Evolutionary conservation across 495 filamentous ascomycete genomes (phyloP).

Genomic region (Daldinia vernicosa): DNA sequence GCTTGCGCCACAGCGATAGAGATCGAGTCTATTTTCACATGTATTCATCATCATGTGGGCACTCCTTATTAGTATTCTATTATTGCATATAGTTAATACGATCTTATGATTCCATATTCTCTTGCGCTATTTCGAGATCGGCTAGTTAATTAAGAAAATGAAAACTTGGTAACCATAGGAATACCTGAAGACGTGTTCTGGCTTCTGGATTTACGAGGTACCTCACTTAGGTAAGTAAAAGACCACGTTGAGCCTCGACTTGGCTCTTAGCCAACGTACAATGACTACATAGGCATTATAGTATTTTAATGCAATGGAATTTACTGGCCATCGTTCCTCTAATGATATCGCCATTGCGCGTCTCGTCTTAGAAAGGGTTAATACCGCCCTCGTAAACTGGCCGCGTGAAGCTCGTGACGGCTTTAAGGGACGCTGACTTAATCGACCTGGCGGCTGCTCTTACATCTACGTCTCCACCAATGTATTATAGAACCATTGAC

Average conservation of each 20-base stretch:
- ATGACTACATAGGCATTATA: not conserved
- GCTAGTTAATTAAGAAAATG: not conserved
- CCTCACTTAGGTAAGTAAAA: not conserved
- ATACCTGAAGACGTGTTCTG: not conserved
- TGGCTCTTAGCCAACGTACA: not conserved
- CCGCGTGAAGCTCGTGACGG: slow-evolving; percentile 2
- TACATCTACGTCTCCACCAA: slow-evolving; percentile 28
- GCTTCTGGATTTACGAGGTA: not conserved
- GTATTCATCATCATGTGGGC: not conserved
- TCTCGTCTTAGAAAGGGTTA: slow-evolving; percentile 18
- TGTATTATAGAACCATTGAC: slow-evolving; percentile 15
- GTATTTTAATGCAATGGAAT: slow-evolving; percentile 24
- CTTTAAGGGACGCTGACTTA: slow-evolving; percentile 6
- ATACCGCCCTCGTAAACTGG: slow-evolving; percentile 15
- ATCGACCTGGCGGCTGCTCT: slow-evolving; percentile 40
- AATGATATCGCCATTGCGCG: slow-evolving; percentile 26
- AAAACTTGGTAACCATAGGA: not conserved
- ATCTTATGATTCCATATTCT: slow-evolving; percentile 29
- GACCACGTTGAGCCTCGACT: not conserved
- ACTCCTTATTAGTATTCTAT: slow-evolving; percentile 7
- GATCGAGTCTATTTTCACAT: slow-evolving; percentile 12
- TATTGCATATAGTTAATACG: slow-evolving; percentile 11
- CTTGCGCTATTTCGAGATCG: slow-evolving; percentile 18
- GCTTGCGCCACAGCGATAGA: slow-evolving; percentile 30
- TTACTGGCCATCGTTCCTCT: slow-evolving; percentile 28